phyloP scores from a whole-genome alignment of 1,284 basidiomycete species.

The Tilletiaria anomala region DNA sequence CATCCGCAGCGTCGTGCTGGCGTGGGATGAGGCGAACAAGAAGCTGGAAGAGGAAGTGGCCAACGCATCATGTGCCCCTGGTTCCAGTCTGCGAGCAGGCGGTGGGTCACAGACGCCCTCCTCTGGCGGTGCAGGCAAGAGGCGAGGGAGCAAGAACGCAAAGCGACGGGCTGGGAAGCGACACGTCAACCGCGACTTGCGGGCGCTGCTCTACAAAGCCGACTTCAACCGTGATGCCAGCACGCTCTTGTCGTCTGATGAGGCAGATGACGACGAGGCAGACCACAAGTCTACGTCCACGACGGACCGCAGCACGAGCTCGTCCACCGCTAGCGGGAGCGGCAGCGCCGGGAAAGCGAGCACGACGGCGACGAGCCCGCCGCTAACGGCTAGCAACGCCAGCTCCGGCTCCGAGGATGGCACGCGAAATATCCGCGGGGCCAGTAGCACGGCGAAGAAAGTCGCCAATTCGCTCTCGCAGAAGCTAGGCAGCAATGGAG shows the following conservation, averaged over 20 bases:
- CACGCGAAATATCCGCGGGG: too few species aligned
- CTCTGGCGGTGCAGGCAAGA: neutral
- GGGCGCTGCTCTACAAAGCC: conserved; percentile 19
- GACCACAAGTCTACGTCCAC: neutral
- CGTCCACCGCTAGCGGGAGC: too few species aligned
- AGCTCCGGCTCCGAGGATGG: too few species aligned
- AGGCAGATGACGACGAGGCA: conserved; percentile 2
- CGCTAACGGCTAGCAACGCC: too few species aligned
- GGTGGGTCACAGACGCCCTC: conserved; percentile 41
- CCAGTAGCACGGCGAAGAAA: too few species aligned
- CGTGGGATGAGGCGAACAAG: conserved; percentile 59
- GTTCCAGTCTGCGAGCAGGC: too few species aligned
- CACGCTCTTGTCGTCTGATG: conserved; percentile 4
- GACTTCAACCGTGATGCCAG: conserved; percentile 10
- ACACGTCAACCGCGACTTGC: conserved; percentile 19
- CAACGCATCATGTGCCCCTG: too few species aligned
- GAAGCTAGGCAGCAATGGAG: too few species aligned
- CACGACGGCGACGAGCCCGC: too few species aligned
- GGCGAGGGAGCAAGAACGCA: conserved; percentile 3
- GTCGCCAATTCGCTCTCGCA: too few species aligned
- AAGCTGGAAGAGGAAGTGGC: too few species aligned
- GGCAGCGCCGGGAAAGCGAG: too few species aligned
- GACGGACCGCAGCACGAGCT: conserved; percentile 1
- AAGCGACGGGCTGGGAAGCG: conserved; percentile 8
- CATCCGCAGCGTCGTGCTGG: conserved; percentile 57